Evolutionary conservation across 2,329 filamentous ascomycete species (phyloP).

Genomic region (Macrophomina phaseolina): DNA sequence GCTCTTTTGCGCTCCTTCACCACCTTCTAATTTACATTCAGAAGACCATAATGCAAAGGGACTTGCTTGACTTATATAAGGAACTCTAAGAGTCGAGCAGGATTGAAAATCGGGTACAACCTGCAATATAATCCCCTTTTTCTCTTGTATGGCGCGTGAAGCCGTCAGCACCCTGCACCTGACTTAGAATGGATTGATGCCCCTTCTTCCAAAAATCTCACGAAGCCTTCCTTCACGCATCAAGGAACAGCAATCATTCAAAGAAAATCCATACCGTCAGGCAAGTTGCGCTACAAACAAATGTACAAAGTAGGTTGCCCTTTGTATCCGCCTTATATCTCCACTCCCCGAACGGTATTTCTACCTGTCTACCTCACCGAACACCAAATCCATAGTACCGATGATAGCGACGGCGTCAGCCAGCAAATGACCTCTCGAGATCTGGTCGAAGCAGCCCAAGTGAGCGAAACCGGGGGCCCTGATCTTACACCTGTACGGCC

Average conservation of each 20-base stretch:
- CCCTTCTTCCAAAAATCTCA: too few species aligned
- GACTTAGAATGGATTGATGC: too few species aligned
- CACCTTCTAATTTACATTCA: too few species aligned
- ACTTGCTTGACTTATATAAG: too few species aligned
- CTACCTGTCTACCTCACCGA: slow-evolving; percentile 34
- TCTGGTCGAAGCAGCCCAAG: slow-evolving; percentile 90
- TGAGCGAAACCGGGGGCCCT: slow-evolving; percentile 96
- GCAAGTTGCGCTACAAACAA: slow-evolving; percentile 26
- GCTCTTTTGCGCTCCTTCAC: too few species aligned
- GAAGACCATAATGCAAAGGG: too few species aligned
- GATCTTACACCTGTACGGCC: slow-evolving; percentile 97
- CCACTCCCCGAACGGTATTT: background rate
- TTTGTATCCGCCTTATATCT: background rate
- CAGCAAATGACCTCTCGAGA: slow-evolving; percentile 88
- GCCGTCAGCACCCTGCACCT: too few species aligned
- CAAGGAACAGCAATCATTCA: background rate
- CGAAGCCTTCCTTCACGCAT: too few species aligned
- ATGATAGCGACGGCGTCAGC: slow-evolving; percentile 98
- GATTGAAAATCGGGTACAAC: too few species aligned
- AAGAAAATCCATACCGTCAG: slow-evolving; percentile 20
- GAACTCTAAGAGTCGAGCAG: too few species aligned
- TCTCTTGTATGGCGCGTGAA: too few species aligned
- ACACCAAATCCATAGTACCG: slow-evolving; percentile 55
- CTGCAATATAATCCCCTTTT: too few species aligned
- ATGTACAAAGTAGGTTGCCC: slow-evolving; percentile 26